Conservation (phyloP, 345 rosid species). For the Hibiscus mutabilis region DNA sequence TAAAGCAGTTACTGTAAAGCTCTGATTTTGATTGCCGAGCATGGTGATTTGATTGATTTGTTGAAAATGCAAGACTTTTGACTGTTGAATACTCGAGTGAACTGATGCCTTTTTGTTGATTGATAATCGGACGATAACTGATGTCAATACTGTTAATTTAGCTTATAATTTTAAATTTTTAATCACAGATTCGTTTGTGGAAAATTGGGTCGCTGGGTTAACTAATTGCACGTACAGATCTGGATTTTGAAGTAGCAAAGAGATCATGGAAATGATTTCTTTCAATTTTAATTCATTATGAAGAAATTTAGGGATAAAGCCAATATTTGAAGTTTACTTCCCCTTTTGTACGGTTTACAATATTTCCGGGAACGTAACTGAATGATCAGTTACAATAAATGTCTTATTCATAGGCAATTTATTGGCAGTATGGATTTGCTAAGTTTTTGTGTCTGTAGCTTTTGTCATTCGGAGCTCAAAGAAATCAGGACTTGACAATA, state of each 20-base stretch:
- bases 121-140: not conserved
- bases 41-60: not conserved
- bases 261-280: not conserved
- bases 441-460: not conserved
- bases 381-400: not conserved
- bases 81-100: not conserved
- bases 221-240: not conserved
- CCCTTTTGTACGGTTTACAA: not conserved
- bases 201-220: not conserved
- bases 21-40: not conserved
- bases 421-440: not conserved
- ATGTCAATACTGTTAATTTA: not conserved
- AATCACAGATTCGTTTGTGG: not conserved
- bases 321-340: not conserved
- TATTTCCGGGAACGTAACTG: not conserved
- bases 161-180: not conserved
- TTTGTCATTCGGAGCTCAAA: not conserved
- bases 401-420: not conserved
- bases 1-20: not conserved
- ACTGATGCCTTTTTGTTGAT: not conserved
- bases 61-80: conserved; percentile 8
- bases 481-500: not conserved
- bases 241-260: not conserved
- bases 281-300: not conserved
- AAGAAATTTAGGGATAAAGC: not conserved